phyloP scores from a whole-genome alignment of 208 protist genomes.

The Naegleria fowleri region DNA sequence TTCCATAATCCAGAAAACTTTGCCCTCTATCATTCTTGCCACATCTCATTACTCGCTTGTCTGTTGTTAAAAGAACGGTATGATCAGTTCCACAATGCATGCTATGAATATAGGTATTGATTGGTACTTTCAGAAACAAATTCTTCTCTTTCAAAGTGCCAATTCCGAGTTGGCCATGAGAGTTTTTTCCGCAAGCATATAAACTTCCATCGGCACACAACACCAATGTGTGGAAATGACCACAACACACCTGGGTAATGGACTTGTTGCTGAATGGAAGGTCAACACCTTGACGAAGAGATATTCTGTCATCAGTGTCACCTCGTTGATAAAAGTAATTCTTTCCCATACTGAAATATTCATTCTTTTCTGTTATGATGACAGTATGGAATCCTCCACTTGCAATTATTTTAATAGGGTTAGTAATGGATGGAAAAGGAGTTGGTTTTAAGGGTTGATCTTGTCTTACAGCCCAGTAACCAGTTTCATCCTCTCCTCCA shows the following conservation, averaged over 20 bases:
- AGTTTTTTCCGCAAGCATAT: conserved; percentile 9
- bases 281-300: not conserved
- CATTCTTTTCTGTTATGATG: not conserved
- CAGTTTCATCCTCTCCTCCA: not conserved
- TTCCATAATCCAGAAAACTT: not conserved
- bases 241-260: not conserved
- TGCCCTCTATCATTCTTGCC: not conserved
- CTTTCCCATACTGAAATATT: not conserved
- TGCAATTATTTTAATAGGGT: conserved; percentile 4
- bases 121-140: not conserved
- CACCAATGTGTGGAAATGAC: not conserved
- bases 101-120: not conserved
- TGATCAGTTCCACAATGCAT: not conserved
- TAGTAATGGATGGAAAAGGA: not conserved
- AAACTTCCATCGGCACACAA: not conserved
- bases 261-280: not conserved
- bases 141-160: not conserved
- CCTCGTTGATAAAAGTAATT: not conserved
- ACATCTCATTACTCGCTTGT: not conserved
- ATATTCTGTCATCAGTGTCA: not conserved
- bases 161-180: not conserved
- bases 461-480: not conserved
- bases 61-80: not conserved
- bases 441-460: not conserved
- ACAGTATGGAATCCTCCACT: not conserved